Evolutionary conservation across 2,329 filamentous ascomycete genomes (phyloP).

Genomic region (Penicillium brevicompactum): DNA sequence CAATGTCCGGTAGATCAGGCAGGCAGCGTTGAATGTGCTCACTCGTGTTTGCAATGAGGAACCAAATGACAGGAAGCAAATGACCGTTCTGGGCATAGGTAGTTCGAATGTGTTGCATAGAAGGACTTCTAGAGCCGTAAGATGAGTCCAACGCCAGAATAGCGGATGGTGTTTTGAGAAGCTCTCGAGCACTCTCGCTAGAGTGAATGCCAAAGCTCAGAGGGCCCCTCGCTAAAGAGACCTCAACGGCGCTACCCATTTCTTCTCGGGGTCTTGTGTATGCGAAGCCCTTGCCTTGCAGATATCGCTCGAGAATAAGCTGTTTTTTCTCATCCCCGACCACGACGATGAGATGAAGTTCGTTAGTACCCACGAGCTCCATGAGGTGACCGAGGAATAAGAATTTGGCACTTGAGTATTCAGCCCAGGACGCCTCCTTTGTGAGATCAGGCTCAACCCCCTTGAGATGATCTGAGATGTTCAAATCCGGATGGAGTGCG

Average conservation of each 20-base stretch:
- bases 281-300: constrained; percentile 43
- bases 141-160: constrained; percentile 49
- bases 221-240: constrained; percentile 38
- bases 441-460: constrained; percentile 34
- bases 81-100: constrained; percentile 36
- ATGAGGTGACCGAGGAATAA: constrained; percentile 47
- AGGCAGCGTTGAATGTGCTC: constrained; percentile 50
- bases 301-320: constrained; percentile 45
- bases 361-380: constrained; percentile 34
- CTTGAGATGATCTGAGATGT: constrained; percentile 42
- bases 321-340: constrained; percentile 38
- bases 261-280: constrained; percentile 34
- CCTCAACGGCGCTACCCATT: constrained; percentile 36
- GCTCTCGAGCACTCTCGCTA: constrained; percentile 33
- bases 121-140: constrained; percentile 42
- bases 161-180: constrained; percentile 38
- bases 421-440: constrained; percentile 47
- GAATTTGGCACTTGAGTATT: constrained; percentile 52
- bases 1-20: constrained; percentile 36
- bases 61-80: constrained; percentile 46
- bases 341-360: constrained; percentile 45
- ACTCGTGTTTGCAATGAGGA: constrained; percentile 49
- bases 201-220: constrained; percentile 42
- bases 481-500: constrained; percentile 48
- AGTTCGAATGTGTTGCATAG: constrained; percentile 42